Percentiles rank a stretch among this genome's conserved stretches.
phyloP scores from a whole-genome alignment of 2,329 filamentous ascomycete genomes.

The Diaporthe longicolla region DNA sequence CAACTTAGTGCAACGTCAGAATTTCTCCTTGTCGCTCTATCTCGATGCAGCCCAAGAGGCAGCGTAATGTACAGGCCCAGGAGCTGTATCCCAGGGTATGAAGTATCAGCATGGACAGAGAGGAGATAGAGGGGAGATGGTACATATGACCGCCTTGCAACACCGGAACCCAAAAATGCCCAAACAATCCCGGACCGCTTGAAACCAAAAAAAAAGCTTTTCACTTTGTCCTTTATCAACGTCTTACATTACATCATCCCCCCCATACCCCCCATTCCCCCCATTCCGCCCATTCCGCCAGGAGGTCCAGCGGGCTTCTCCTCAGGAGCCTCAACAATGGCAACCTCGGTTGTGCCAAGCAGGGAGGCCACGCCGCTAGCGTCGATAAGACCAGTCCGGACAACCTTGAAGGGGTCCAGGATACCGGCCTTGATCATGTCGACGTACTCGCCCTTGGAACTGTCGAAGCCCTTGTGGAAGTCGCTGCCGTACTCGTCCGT shows the following conservation, averaged over 20 bases:
- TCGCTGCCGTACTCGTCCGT: slow-evolving; percentile 91
- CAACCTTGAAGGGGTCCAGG: slow-evolving; percentile 99
- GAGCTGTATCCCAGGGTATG: slow-evolving; percentile 44
- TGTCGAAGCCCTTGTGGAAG: slow-evolving; percentile 99
- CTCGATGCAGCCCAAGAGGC: slow-evolving; percentile 28
- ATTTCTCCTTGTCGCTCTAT: slow-evolving; percentile 35
- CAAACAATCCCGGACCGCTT: slow-evolving; percentile 52
- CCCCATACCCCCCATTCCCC: slow-evolving; percentile 44
- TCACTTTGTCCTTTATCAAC: slow-evolving; percentile 36
- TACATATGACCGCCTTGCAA: slow-evolving; percentile 57
- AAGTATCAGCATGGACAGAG: slow-evolving; percentile 47
- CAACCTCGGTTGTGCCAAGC: slow-evolving; percentile 97
- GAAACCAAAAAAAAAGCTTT: slow-evolving; percentile 47
- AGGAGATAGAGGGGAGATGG: slow-evolving; percentile 52
- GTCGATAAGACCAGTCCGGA: slow-evolving; percentile 94
- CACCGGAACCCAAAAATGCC: slow-evolving; percentile 64
- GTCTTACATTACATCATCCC: slow-evolving; percentile 71
- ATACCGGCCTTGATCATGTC: slow-evolving; percentile 99
- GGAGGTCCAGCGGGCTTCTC: slow-evolving; percentile 84
- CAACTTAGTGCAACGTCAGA: slow-evolving; percentile 3
- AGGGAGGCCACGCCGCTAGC: slow-evolving; percentile 97
- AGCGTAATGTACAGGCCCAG: slow-evolving; percentile 48
- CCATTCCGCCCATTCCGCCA: slow-evolving; percentile 73
- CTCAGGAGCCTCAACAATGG: slow-evolving; percentile 95
- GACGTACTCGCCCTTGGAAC: slow-evolving; percentile 96